Evolutionary conservation across 495 filamentous ascomycete genomes (phyloP).

Genomic region (Penicillium simplicissimum): DNA sequence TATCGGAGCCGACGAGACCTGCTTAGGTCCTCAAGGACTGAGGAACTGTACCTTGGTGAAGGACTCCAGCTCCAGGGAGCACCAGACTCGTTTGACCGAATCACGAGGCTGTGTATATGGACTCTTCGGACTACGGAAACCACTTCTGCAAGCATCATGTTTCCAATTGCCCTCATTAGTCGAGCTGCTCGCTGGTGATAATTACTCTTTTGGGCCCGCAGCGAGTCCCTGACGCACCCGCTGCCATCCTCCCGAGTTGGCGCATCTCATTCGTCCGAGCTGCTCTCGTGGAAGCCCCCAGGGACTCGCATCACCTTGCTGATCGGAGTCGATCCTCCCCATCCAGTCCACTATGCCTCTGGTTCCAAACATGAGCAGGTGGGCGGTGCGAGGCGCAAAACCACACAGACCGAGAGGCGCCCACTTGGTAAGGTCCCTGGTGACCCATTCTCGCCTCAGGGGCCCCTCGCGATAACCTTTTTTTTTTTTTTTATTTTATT

Average conservation of each 20-base stretch:
- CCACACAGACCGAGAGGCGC: not conserved
- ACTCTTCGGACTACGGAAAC: too few species aligned
- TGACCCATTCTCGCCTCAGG: not conserved
- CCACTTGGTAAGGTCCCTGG: not conserved
- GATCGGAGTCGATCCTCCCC: not conserved
- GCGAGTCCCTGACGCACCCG: slow-evolving; percentile 5
- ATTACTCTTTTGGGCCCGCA: not conserved
- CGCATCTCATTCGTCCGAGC: not conserved
- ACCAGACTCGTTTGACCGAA: too few species aligned
- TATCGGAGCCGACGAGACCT: not conserved
- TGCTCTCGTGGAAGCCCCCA: not conserved
- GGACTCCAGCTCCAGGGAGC: too few species aligned
- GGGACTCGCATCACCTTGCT: not conserved
- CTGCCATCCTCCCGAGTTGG: not conserved
- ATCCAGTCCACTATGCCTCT: not conserved
- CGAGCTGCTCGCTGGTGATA: not conserved
- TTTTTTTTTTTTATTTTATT: slow-evolving; percentile 2
- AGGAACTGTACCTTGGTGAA: too few species aligned
- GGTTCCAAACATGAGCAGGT: too few species aligned
- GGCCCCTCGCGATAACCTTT: slow-evolving; percentile 3
- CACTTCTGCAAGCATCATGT: not conserved
- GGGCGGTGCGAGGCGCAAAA: too few species aligned
- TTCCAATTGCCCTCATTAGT: not conserved
- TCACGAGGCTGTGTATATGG: too few species aligned
- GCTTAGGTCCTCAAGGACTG: not conserved